Conservation (phyloP, 1,284 basidiomycete genomes). For the Malassezia brasiliensis region DNA sequence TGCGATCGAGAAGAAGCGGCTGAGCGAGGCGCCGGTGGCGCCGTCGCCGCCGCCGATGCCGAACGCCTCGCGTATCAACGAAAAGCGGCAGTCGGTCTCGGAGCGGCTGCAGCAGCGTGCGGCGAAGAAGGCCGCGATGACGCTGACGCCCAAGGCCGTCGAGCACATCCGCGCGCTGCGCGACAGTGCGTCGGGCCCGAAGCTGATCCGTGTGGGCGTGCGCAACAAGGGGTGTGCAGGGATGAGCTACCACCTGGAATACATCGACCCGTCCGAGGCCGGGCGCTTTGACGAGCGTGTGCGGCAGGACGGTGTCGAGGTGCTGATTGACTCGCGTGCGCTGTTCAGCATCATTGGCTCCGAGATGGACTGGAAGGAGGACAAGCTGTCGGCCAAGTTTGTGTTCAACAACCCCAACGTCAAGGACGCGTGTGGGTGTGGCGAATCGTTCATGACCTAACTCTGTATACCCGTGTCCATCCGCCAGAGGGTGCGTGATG, state of each 20-base stretch:
- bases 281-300: conserved; percentile 96
- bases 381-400: conserved; percentile 60
- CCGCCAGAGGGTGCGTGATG: no score
- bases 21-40: neutral
- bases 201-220: conserved; percentile 86
- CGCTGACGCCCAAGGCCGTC: conserved; percentile 64
- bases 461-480: neutral
- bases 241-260: conserved; percentile 92
- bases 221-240: conserved; percentile 99
- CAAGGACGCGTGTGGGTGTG: conserved; percentile 86
- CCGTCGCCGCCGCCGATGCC: neutral
- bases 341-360: conserved; percentile 96
- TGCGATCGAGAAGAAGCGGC: conserved; percentile 1
- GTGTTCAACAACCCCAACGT: conserved; percentile 65
- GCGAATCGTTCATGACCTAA: conserved; percentile 60
- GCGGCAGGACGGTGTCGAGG: conserved; percentile 60
- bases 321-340: conserved; percentile 93
- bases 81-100: conserved; percentile 9
- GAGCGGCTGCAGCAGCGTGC: conserved; percentile 15
- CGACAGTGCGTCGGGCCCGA: conserved; percentile 65
- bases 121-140: conserved; percentile 17
- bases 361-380: conserved; percentile 96
- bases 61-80: neutral
- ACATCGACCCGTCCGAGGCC: conserved; percentile 58
- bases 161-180: conserved; percentile 54